Percentiles rank a stretch among this genome's conserved stretches.
These are phyloP conservation scores for Hypomontagnella submonticulosa DNA, from an alignment of 495 filamentous ascomycete genomes.

Conservation along the genomic window DNA sequence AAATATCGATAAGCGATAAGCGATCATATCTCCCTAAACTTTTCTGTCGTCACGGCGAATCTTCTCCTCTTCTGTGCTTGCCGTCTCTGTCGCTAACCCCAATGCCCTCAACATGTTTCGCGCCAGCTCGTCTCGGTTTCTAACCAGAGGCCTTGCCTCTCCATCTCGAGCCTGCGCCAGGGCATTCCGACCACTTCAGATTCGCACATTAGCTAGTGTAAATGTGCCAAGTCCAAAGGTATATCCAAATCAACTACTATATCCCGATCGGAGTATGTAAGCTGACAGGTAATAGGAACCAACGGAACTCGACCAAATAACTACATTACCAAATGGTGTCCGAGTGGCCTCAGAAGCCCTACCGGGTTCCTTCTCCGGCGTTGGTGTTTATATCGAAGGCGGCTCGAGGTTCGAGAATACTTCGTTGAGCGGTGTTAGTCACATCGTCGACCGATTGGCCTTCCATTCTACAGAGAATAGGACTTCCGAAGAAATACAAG, in stretches of 20 bases:
- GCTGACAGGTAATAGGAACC: conserved; percentile 73
- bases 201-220: conserved; percentile 44
- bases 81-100: conserved; percentile 4
- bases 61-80: background rate
- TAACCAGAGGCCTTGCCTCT: conserved; percentile 43
- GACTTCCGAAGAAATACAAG: conserved; percentile 85
- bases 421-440: conserved; percentile 86
- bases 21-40: conserved; percentile 21
- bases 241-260: background rate
- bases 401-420: conserved; percentile 94
- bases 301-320: conserved; percentile 86
- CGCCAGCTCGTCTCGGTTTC: conserved; percentile 37
- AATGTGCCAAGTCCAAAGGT: conserved; percentile 45
- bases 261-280: background rate
- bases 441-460: conserved; percentile 94
- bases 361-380: conserved; percentile 92
- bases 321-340: conserved; percentile 90
- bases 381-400: conserved; percentile 96
- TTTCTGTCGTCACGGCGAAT: conserved; percentile 37
- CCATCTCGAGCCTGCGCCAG: conserved; percentile 25
- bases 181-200: conserved; percentile 29
- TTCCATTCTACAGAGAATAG: conserved; percentile 90
- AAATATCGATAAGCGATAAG: conserved; percentile 34
- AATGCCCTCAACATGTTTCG: conserved; percentile 46
- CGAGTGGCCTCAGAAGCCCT: conserved; percentile 95